Evolutionary conservation across 169 alveolate species (phyloP), one percentile per base, ranked within the genome.

Genomic region (Theileria equi): DNA sequence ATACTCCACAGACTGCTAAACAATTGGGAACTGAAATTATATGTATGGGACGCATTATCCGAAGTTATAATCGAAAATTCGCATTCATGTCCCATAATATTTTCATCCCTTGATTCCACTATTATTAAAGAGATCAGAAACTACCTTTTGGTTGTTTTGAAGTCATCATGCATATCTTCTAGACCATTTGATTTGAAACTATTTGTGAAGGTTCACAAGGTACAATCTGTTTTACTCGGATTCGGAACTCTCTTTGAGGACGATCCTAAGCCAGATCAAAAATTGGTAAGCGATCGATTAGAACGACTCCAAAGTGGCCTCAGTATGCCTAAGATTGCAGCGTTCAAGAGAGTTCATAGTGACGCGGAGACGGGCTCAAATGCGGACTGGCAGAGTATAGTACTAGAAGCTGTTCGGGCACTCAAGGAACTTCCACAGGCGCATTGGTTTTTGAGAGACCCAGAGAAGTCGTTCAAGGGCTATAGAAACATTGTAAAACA

Each of bases 381-480:
- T 11, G 53, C 44, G 29, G 78, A 67, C 64, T 85, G 91, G 91
- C 23, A 55, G 11, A 70, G 61, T 29, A 88, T 85, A 26, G 90
- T 90, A 4, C 41, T 52, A 13, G 90, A 76, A 48, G 91, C 91
- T 0, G 69, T 82, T 10, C 45, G 60, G 17, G 88, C 91, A 32
- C 53, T 85, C 50, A 71, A 60, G 54, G 91, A 85, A 44, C 41
- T 81, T 65, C 89, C 86, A 1, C 88, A 85, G 48, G 91, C 91
- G 5, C 66, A 61, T 19, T 84, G 87, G 88, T 81, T 80, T 61
- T 19, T 68, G 11, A 60, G 74, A 35, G 88, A 84, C 52, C 91
- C 91, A 1, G 91, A 84, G 50, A 53, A 77, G 38, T 61, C 85
- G 6, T 58, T 62, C 17, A 82, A 36, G 2, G 84, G 83, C 21